Conservation (phyloP, 441 rosid species). For the Euphorbia schlechtendalii region DNA sequence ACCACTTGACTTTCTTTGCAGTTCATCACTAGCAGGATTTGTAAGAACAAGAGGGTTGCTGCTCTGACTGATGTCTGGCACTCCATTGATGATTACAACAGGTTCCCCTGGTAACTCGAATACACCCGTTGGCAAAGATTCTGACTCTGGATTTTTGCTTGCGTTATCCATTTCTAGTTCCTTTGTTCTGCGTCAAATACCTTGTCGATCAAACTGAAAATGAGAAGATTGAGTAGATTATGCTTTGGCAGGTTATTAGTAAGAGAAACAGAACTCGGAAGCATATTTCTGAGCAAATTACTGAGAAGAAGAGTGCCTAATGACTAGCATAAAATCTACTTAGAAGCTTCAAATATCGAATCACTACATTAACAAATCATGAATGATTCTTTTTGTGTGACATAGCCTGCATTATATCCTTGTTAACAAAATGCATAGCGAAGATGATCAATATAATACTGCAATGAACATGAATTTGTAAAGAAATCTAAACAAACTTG, state of each 20-base stretch:
- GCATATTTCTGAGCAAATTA: not conserved
- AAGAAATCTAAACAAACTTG: not conserved
- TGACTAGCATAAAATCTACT: not conserved
- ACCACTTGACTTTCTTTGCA: slow-evolving; percentile 23
- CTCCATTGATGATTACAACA: slow-evolving; percentile 66
- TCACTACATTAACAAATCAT: not conserved
- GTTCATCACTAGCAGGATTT: slow-evolving; percentile 18
- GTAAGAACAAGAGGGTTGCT: slow-evolving; percentile 18
- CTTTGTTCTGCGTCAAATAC: slow-evolving; percentile 11
- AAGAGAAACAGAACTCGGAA: not conserved
- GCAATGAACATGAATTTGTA: not conserved
- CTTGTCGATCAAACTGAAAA: slow-evolving; percentile 16
- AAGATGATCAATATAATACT: not conserved
- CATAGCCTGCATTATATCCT: not conserved
- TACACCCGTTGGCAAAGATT: slow-evolving; percentile 26
- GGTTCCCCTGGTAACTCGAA: slow-evolving; percentile 72
- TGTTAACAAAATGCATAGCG: not conserved
- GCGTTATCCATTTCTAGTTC: slow-evolving; percentile 30
- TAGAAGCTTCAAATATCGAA: not conserved
- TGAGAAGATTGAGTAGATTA: not conserved
- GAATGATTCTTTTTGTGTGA: not conserved
- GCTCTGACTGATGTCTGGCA: slow-evolving; percentile 37
- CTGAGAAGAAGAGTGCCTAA: not conserved
- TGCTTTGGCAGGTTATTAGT: not conserved
- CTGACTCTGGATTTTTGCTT: slow-evolving; percentile 26